Base-by-base conservation (phyloP, 2,329 filamentous ascomycete genomes). In the Fusarium sp. region DNA sequence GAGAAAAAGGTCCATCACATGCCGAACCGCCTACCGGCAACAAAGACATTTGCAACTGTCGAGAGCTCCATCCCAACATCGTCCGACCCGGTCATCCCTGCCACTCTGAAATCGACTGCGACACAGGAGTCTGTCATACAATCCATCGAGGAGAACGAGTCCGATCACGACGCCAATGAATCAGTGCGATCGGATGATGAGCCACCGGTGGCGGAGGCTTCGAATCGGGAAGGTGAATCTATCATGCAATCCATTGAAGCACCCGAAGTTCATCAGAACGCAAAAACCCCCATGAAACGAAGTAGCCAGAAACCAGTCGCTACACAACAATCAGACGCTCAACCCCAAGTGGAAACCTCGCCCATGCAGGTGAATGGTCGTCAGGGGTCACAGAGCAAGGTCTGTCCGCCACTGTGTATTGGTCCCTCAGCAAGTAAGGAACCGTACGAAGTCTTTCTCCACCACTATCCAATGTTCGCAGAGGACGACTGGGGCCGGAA, bases 391-490 rank as follows among this genome's bases (percentile, higher is more conserved):
- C 15, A 11, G 25, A 72, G 7, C 52, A 35, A 45, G 17, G 14
- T 22, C 30, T 30, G 50, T 37, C 17, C 50, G 43, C 38, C 60
- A 27, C 30, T 57, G 20, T 20, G 20, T 17, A 72, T 74, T 63
- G 59, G 57, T n/a, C 72, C 72, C 32, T 60, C 65, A 6, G 50
- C 62, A 17, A 40, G 37, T 32, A 38, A 25, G 15, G 69, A 77
- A 15, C 83, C 83, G 0, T 87, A 82, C 64, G 79, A 81, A 4
- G 73, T 79, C 3, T 90, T 87, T 70, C 79, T 69, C 4, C 50
- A 68, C 1, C 79, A 80, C 1, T 90, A 90, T 70, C 85, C 86
- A 6, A 79, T 81, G 22, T 90, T 86, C 70, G 66, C 63, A 4
- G 82, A 83, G 9, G 76, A 79, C 8, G 86, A 85, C 61, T 66